Base-by-base conservation (phyloP, 208 protist genomes). In the Trypanosomatidae sp. region DNA sequence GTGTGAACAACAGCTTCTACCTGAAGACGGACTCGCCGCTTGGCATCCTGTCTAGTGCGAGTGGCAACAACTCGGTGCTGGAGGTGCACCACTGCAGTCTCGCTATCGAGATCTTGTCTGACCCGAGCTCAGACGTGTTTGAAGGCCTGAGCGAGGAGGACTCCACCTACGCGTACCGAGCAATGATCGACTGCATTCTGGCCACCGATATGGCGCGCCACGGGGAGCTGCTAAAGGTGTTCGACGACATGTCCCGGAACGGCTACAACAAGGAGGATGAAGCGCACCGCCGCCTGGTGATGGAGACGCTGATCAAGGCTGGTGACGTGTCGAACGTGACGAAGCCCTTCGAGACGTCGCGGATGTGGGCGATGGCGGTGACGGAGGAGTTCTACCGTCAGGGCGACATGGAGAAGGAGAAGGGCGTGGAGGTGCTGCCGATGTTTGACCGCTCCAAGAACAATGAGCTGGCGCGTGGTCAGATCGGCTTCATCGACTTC, bases 41-140 rank as follows among this genome's bases (percentile, higher is more conserved):
- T 7, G 91, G 91, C 64, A 92, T 94, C 52, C 68, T 96, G 53
- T 93, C 88, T 36, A 92, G 86, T 49, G 88, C 89, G 59, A 93
- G 88, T 66, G 91, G 91, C 66, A 93, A 92, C 75, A 91, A 75
- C 55, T 92, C 86, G 3, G 91, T 96, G 75, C 81, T 96, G 59
- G 89, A 96, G 76, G 89, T 96, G 72, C 91, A 96, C 69, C 91
- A 96, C 80, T 96, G 91, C 78, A 94, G 91, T 74, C 81, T 96
- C 33, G 88, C 91, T 8, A 91, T 95, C 65, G 89, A 95, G 76
- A 93, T 95, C 71, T 79, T 96, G 36, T 88, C 83, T 3, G 84
- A 94, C 64, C 87, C 89, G 8, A 82, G 87, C 13, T 81, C 77
- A 3, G 86, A 96, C 73, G 83, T 94, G 1, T 94, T 96, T 70